These are phyloP conservation scores for Rubia yunnanensis DNA, from an alignment of 257 asterid species.

Conservation along the genomic window DNA sequence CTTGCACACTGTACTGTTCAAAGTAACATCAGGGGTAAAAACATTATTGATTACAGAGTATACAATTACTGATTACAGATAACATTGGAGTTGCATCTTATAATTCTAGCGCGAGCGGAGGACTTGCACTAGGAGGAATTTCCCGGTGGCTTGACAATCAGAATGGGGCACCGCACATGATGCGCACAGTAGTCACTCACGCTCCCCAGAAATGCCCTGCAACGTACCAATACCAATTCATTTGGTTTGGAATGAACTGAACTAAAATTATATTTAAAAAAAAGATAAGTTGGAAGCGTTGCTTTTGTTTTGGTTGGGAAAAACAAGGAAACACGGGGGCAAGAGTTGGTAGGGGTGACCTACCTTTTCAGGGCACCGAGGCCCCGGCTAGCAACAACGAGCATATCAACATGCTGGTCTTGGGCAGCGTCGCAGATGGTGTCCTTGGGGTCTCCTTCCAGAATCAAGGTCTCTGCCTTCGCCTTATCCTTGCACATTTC, in stretches of 20 bases:
- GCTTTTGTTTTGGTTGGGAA: not conserved
- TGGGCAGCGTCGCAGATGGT: slow-evolving; percentile 55
- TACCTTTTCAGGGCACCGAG: slow-evolving; percentile 66
- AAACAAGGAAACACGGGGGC: not conserved
- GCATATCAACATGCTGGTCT: slow-evolving; percentile 47
- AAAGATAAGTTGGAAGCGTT: too few relatives aligned
- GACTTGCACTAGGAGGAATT: not conserved
- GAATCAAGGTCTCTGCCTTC: slow-evolving; percentile 54
- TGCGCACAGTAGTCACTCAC: slow-evolving; percentile 22
- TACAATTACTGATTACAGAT: too few relatives aligned
- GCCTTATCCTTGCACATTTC: slow-evolving; percentile 50
- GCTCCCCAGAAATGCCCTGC: slow-evolving; percentile 25
- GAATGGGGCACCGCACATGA: slow-evolving; percentile 14
- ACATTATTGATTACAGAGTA: too few relatives aligned
- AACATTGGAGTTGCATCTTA: too few relatives aligned
- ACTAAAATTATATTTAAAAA: too few relatives aligned
- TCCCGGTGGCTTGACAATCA: slow-evolving; percentile 18
- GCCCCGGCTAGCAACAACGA: slow-evolving; percentile 76
- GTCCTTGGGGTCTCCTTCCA: slow-evolving; percentile 72
- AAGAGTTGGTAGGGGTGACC: not conserved
- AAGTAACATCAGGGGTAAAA: not conserved
- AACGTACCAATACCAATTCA: not conserved
- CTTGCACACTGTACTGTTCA: not conserved
- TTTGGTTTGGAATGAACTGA: too few relatives aligned
- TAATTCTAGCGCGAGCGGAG: not conserved